Evolutionary conservation across 2,329 filamentous ascomycete genomes (phyloP).

Genomic region (Alternaria sp.): DNA sequence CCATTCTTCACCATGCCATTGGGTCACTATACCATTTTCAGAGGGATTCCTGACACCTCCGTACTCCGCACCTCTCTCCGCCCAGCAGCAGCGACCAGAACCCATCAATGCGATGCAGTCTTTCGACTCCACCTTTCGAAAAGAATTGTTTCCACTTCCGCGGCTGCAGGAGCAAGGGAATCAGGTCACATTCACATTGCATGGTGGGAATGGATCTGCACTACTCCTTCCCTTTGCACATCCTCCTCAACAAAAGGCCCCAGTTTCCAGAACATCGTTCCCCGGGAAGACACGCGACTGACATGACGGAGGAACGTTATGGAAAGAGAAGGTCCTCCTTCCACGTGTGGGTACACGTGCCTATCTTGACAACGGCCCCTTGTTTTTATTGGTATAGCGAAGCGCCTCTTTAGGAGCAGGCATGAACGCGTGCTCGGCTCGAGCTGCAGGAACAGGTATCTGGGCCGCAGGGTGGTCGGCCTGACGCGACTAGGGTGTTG

Average conservation of each 20-base stretch:
- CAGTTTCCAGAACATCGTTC: slow-evolving; percentile 12
- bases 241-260: slow-evolving; percentile 7
- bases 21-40: background rate
- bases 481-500: background rate
- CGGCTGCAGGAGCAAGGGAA: background rate
- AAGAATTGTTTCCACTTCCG: background rate
- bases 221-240: background rate
- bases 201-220: background rate
- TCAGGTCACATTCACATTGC: background rate
- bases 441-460: slow-evolving; percentile 11
- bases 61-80: background rate
- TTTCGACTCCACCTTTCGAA: background rate
- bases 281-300: slow-evolving; percentile 10
- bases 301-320: slow-evolving; percentile 2
- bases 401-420: background rate
- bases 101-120: slow-evolving; percentile 1
- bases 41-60: background rate
- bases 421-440: slow-evolving; percentile 8
- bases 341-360: slow-evolving; percentile 1
- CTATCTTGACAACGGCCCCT: background rate
- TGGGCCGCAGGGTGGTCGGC: slow-evolving; percentile 3
- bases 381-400: background rate
- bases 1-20: background rate
- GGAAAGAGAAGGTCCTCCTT: slow-evolving; percentile 9
- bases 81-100: background rate